Evolutionary conservation across 805 yeast species (phyloP).

Genomic region (Grigorovia jiainica): DNA sequence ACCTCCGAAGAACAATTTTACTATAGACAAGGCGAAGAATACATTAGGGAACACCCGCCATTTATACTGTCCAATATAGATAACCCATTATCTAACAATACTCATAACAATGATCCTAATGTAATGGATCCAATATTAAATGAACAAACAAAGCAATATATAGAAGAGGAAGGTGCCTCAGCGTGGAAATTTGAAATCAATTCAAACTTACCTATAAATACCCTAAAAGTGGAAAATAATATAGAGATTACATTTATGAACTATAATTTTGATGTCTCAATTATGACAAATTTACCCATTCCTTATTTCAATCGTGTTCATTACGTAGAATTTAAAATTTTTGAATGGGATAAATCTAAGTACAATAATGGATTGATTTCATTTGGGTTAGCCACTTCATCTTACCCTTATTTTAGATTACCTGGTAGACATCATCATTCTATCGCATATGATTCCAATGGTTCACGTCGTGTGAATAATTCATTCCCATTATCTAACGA

Average conservation of each 20-base stretch:
- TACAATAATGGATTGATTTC: constrained; percentile 55
- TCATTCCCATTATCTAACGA: constrained; percentile 45
- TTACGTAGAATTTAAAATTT: constrained; percentile 82
- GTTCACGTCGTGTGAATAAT: constrained; percentile 68
- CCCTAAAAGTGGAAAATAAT: constrained; percentile 55
- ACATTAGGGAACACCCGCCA: constrained; percentile 33
- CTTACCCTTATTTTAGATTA: constrained; percentile 86
- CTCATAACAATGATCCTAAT: constrained; percentile 5
- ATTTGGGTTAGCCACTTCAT: constrained; percentile 74
- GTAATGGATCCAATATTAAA: constrained; percentile 27
- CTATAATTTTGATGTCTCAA: constrained; percentile 50
- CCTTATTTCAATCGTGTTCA: constrained; percentile 77
- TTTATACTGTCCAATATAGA: constrained; percentile 28
- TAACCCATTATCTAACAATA: not conserved
- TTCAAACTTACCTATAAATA: constrained; percentile 44
- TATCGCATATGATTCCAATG: constrained; percentile 79
- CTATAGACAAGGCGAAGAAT: constrained; percentile 34
- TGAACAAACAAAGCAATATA: constrained; percentile 33
- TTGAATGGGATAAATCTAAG: too few relatives aligned
- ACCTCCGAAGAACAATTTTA: constrained; percentile 34
- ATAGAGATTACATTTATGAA: constrained; percentile 49
- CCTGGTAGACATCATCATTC: constrained; percentile 89
- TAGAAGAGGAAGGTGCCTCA: constrained; percentile 78
- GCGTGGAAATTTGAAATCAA: constrained; percentile 81
- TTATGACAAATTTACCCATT: constrained; percentile 75